Conservation (phyloP, 768 basidiomycete genomes). For the Pholiota microspora region DNA sequence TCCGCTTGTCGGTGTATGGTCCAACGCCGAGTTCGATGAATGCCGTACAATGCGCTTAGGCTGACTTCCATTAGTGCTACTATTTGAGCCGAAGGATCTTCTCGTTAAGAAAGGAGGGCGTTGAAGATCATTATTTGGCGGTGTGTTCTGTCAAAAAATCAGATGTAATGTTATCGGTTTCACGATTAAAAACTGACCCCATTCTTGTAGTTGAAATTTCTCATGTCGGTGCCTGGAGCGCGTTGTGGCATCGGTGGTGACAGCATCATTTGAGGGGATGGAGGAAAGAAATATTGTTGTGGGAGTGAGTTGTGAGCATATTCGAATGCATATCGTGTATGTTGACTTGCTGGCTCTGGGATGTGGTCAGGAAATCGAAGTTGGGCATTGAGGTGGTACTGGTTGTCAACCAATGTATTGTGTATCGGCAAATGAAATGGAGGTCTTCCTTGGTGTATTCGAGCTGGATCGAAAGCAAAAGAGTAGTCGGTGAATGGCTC, state of each 20-base stretch:
- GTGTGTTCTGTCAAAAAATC: not conserved
- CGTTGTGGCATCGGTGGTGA: not conserved
- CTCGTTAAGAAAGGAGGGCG: not conserved
- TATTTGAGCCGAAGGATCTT: not conserved
- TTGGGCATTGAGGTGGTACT: not conserved
- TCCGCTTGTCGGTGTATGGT: not conserved
- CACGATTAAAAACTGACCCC: not conserved
- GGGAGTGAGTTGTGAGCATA: not conserved
- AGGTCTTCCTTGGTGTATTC: not conserved
- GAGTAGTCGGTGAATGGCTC: constrained; percentile 55
- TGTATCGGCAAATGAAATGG: not conserved
- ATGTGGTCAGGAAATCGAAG: not conserved
- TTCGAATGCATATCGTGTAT: not conserved
- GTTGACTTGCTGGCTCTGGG: not conserved
- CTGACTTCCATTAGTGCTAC: too few relatives aligned
- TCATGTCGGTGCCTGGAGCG: not conserved
- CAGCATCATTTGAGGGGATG: not conserved
- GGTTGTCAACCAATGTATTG: not conserved
- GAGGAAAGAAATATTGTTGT: not conserved
- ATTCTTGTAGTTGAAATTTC: not conserved
- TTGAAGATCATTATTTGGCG: not conserved
- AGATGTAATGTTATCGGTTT: not conserved
- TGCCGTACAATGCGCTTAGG: not conserved
- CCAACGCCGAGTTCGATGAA: not conserved
- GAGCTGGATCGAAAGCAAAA: constrained; percentile 48